phyloP scores from a whole-genome alignment of 1,139 yeast species.

The Saccharomyces hybrid region DNA sequence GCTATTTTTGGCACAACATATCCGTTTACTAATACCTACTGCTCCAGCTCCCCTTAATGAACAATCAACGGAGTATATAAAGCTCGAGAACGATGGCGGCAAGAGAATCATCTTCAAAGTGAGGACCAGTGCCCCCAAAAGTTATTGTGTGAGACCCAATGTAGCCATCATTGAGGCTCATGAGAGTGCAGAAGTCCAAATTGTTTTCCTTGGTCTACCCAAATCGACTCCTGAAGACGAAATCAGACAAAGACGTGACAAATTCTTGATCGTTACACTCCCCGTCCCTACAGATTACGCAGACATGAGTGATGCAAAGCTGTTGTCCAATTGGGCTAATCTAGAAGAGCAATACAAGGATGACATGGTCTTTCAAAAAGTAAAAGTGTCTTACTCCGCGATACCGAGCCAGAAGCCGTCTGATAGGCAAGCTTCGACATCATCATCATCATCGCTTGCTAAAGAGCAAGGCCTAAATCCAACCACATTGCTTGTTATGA shows the following conservation, averaged over 20 bases:
- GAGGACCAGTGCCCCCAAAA: constrained; percentile 94
- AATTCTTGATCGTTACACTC: constrained; percentile 78
- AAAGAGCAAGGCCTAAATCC: constrained; percentile 34
- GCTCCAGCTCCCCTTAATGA: constrained; percentile 53
- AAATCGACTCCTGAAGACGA: constrained; percentile 59
- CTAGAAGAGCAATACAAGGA: constrained; percentile 56
- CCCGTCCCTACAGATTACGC: constrained; percentile 37
- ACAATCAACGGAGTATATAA: constrained; percentile 59
- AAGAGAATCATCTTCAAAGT: constrained; percentile 78
- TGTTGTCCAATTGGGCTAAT: constrained; percentile 54
- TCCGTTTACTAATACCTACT: constrained; percentile 1
- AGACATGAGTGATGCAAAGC: constrained; percentile 36
- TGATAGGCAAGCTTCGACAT: neutral
- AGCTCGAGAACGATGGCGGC: constrained; percentile 55
- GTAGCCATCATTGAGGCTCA: constrained; percentile 79
- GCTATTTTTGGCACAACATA: neutral
- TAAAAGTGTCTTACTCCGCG: constrained; percentile 58
- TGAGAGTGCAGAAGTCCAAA: constrained; percentile 57
- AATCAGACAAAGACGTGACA: constrained; percentile 65
- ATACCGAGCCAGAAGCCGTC: constrained; percentile 5
- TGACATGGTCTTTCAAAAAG: constrained; percentile 58
- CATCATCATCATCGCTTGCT: neutral
- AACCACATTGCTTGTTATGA: constrained; percentile 41
- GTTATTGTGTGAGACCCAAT: constrained; percentile 93
- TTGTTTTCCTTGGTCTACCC: constrained; percentile 74